These are phyloP conservation scores for Endocladia muricata DNA, from an alignment of 31 red algal genomes.

Conservation along the genomic window DNA sequence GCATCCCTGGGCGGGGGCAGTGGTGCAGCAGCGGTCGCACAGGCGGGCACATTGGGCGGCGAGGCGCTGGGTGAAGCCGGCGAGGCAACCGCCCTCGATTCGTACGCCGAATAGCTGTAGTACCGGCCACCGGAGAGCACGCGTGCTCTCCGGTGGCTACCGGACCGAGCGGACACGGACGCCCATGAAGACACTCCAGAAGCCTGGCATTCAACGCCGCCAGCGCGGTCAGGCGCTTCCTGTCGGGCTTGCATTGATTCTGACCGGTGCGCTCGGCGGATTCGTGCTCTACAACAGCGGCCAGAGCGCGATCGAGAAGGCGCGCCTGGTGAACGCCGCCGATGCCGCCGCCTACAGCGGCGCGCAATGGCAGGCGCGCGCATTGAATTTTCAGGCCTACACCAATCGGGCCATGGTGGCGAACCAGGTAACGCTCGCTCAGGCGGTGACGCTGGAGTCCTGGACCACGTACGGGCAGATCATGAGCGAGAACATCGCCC, in stretches of 20 bases:
- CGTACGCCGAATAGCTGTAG: not conserved
- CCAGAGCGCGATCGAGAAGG: not conserved
- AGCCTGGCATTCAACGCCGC: not conserved
- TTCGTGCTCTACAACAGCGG: not conserved
- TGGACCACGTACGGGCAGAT: too few relatives aligned
- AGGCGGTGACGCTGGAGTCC: too few relatives aligned
- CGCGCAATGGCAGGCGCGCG: not conserved
- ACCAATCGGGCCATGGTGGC: not conserved
- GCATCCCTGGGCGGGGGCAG: not conserved
- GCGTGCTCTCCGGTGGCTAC: not conserved
- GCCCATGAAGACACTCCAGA: not conserved
- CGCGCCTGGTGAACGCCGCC: not conserved
- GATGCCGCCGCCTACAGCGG: not conserved
- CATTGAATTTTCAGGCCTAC: constrained; percentile 5
- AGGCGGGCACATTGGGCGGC: not conserved
- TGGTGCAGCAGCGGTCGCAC: not conserved
- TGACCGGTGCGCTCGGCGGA: not conserved
- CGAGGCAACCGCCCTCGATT: not conserved
- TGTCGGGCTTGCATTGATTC: not conserved
- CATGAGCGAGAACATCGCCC: too few relatives aligned
- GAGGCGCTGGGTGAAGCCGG: not conserved
- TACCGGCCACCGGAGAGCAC: not conserved
- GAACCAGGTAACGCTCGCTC: not conserved
- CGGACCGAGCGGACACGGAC: not conserved
- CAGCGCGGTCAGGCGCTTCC: not conserved